phyloP scores from a whole-genome alignment of 129 eudicot species.

The Pittosporum tobira region DNA sequence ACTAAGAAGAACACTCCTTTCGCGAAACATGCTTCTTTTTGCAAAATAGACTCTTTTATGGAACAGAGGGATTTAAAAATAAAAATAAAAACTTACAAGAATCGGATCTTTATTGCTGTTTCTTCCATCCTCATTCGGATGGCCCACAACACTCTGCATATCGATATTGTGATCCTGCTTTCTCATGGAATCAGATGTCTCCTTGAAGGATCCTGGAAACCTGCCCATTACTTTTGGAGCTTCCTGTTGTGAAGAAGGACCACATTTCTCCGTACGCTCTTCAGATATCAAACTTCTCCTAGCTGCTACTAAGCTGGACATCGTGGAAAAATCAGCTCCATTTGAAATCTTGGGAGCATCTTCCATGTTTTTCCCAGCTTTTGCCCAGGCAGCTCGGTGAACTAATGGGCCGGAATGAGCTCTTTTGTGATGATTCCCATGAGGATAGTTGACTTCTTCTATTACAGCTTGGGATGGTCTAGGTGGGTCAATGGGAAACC shows the following conservation, averaged over 20 bases:
- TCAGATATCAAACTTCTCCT: slow-evolving; percentile 61
- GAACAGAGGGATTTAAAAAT: too few species aligned
- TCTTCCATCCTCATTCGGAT: slow-evolving; percentile 47
- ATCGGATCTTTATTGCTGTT: too few species aligned
- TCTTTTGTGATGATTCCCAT: slow-evolving; percentile 38
- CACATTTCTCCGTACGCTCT: slow-evolving; percentile 52
- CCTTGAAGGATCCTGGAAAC: slow-evolving; percentile 79
- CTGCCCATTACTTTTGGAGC: slow-evolving; percentile 48
- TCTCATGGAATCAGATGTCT: slow-evolving; percentile 44
- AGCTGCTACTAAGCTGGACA: slow-evolving; percentile 60
- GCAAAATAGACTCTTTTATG: too few species aligned
- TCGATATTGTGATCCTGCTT: slow-evolving; percentile 16
- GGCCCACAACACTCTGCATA: slow-evolving; percentile 20
- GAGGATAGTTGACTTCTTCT: slow-evolving; percentile 26
- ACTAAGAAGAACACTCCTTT: too few species aligned
- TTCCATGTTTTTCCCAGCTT: slow-evolving; percentile 46
- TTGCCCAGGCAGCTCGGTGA: slow-evolving; percentile 67
- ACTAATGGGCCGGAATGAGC: slow-evolving; percentile 88
- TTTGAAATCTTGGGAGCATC: slow-evolving; percentile 42
- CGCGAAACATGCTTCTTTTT: too few species aligned
- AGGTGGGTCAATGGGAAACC: slow-evolving; percentile 84
- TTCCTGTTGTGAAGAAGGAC: slow-evolving; percentile 43
- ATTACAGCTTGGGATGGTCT: slow-evolving; percentile 65
- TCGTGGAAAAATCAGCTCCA: slow-evolving; percentile 47
- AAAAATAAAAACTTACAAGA: slow-evolving; percentile 46